Evolutionary conservation across 1,139 yeast species (phyloP).

Genomic region (Candida sp.): DNA sequence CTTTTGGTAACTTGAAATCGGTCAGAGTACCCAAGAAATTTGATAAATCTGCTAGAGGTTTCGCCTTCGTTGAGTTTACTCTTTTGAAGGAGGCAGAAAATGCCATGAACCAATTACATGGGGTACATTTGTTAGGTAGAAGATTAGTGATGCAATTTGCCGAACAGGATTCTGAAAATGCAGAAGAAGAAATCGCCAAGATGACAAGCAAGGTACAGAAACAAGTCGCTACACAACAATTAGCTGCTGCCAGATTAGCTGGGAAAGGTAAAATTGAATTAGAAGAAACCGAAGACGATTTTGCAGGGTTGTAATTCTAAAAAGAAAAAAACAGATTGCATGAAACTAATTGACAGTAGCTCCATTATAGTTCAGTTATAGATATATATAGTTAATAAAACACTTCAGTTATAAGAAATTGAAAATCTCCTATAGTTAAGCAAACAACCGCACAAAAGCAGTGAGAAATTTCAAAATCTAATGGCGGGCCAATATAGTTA

Average conservation of each 20-base stretch:
- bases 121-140: constrained; percentile 96
- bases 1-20: constrained; percentile 92
- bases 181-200: constrained; percentile 85
- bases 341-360: too few relatives aligned
- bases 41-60: constrained; percentile 94
- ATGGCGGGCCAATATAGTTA: too few relatives aligned
- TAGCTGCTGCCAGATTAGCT: constrained; percentile 65
- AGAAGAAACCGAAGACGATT: constrained; percentile 48
- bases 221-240: constrained; percentile 75
- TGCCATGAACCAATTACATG: constrained; percentile 94
- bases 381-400: too few relatives aligned
- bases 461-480: neutral
- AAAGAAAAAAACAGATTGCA: too few relatives aligned
- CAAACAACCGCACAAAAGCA: neutral
- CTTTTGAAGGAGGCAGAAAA: constrained; percentile 89
- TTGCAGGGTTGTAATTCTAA: constrained; percentile 8
- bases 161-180: constrained; percentile 73
- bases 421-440: too few relatives aligned
- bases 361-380: too few relatives aligned
- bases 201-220: constrained; percentile 84
- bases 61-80: constrained; percentile 93
- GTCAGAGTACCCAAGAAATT: constrained; percentile 96
- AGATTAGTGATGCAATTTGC: constrained; percentile 95
- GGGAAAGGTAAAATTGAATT: constrained; percentile 79
- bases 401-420: too few relatives aligned